Base-by-base conservation (phyloP, 208 protist species). In the Leishmania turanica region DNA sequence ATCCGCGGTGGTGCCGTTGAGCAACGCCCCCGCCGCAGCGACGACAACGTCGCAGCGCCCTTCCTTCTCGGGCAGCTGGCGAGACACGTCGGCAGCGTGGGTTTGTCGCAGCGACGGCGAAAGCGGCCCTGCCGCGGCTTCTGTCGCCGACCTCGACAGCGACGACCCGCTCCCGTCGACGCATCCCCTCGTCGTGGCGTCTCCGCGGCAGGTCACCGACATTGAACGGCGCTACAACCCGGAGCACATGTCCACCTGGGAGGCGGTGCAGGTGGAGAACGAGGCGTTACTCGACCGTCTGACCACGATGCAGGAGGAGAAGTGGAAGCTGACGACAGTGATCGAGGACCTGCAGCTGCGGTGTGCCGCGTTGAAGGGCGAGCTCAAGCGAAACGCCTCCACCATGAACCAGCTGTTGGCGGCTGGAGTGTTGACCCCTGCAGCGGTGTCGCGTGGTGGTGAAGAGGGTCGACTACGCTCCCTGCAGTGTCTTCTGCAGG, bases 401-500 rank as follows among this genome's bases (percentile, higher is more conserved):
- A 81, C 85, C 11, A 83, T 90, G 82, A 89, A 87, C 27, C 77
- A 87, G 51, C 78, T 90, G 74, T 73, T 86, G n/a, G 49, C 80
- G 62, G 71, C 62, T 1, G 79, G 77, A 0, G 77, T 80, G 64
- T 31, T 84, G 64, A 73, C 77, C 40, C 79, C 77, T 31, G 70
- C 82, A 40, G 82, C 82, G 19, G 81, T 77, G 17, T 70, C 81
- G 64, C 78, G 78, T 56, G 80, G 80, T 15, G 68, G 71, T n/a
- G 80, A 88, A 24, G 84, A 88, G 56, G 84, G 75, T 27, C 86
- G 75, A 71, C 77, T 95, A 42, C 87, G 89, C 47, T 69, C 77
- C n/a, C 73, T 96, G 13, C 93, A 96, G 80, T 82, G 77, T 42
- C 83, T 96, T 62, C 60, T 96, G 47, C 91, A 96, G 64, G 84